These are phyloP conservation scores for Hirsutella minnesotensis DNA, from an alignment of 2,329 filamentous ascomycete genomes.

Conservation along the genomic window DNA sequence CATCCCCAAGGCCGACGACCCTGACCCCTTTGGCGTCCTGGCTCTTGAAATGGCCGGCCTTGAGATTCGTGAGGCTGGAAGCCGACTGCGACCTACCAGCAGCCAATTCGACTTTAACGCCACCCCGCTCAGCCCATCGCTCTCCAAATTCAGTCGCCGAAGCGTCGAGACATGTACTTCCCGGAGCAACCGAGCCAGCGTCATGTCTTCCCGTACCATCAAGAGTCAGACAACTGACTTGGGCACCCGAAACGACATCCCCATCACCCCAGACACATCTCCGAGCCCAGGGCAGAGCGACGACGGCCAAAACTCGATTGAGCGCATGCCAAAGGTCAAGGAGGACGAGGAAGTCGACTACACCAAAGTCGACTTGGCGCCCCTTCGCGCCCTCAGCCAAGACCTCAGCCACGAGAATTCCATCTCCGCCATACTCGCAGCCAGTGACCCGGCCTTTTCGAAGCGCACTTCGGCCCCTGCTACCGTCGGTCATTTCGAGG, in stretches of 20 bases:
- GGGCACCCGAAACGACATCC: slow-evolving; percentile 49
- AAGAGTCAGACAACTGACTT: slow-evolving; percentile 60
- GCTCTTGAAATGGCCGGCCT: slow-evolving; percentile 85
- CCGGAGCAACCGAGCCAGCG: slow-evolving; percentile 59
- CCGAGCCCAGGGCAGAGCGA: slow-evolving; percentile 43
- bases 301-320: slow-evolving; percentile 33
- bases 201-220: slow-evolving; percentile 59
- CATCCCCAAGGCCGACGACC: slow-evolving; percentile 66
- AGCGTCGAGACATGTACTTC: slow-evolving; percentile 55
- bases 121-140: slow-evolving; percentile 62
- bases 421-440: slow-evolving; percentile 9
- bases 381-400: slow-evolving; percentile 33
- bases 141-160: slow-evolving; percentile 44
- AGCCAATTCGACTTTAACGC: slow-evolving; percentile 77
- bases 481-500: slow-evolving; percentile 1
- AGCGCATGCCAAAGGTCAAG: slow-evolving; percentile 18
- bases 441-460: background rate
- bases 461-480: background rate
- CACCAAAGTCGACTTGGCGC: slow-evolving; percentile 43
- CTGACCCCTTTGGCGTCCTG: slow-evolving; percentile 83
- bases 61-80: slow-evolving; percentile 82
- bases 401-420: slow-evolving; percentile 26
- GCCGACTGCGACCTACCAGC: slow-evolving; percentile 54
- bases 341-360: slow-evolving; percentile 41
- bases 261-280: slow-evolving; percentile 39